Percentiles rank a stretch among this genome's conserved stretches.
phyloP scores from a whole-genome alignment of 108 stramenopile species.

The Aurantiochytrium sp. region DNA sequence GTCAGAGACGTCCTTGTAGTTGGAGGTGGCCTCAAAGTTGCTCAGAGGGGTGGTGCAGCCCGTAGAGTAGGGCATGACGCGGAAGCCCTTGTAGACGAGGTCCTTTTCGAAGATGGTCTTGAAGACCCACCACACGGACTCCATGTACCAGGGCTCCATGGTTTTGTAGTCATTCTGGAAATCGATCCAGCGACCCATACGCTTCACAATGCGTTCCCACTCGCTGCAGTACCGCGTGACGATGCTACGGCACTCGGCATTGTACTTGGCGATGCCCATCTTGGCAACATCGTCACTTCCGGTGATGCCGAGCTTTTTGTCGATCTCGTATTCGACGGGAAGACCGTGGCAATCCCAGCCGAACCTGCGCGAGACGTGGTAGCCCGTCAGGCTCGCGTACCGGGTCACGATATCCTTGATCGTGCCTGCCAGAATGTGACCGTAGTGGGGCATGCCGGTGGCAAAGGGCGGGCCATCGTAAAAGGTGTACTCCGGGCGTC shows the following conservation, averaged over 20 bases:
- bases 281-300: slow-evolving; percentile 83
- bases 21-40: slow-evolving; percentile 97
- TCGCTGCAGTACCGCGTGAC: slow-evolving; percentile 90
- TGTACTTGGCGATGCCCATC: slow-evolving; percentile 97
- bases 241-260: slow-evolving; percentile 86
- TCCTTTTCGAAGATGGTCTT: slow-evolving; percentile 74
- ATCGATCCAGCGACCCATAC: slow-evolving; percentile 97
- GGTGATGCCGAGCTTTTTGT: slow-evolving; percentile 84
- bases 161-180: slow-evolving; percentile 99
- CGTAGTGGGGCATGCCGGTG: slow-evolving; percentile 94
- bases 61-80: slow-evolving; percentile 98
- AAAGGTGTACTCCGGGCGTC: slow-evolving; percentile 74
- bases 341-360: slow-evolving; percentile 99
- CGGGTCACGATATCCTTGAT: slow-evolving; percentile 99
- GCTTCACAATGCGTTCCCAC: slow-evolving; percentile 88
- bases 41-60: slow-evolving; percentile 88
- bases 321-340: slow-evolving; percentile 98
- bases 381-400: slow-evolving; percentile 85
- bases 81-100: slow-evolving; percentile 95
- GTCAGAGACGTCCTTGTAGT: slow-evolving; percentile 96
- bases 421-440: slow-evolving; percentile 97
- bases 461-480: slow-evolving; percentile 99
- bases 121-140: slow-evolving; percentile 99
- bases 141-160: slow-evolving; percentile 96
- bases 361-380: slow-evolving; percentile 81